Evolutionary conservation across 2,329 filamentous ascomycete species (phyloP).

Genomic region (Whalleya microplaca): DNA sequence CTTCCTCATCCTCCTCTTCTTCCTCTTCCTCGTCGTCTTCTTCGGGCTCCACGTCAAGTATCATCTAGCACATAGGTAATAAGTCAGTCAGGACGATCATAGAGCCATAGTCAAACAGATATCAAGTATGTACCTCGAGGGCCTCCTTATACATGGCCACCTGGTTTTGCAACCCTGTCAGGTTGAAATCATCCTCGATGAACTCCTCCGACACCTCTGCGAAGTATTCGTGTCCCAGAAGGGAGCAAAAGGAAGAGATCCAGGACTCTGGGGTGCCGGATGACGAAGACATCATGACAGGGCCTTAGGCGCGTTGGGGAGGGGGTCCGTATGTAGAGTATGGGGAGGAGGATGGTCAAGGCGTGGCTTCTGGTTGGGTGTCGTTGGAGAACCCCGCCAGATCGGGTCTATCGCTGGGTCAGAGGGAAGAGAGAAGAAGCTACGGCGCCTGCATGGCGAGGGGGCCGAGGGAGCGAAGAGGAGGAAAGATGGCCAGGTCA

Average conservation of each 20-base stretch:
- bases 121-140: constrained; percentile 64
- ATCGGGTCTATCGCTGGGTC: constrained; percentile 19
- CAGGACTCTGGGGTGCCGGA: constrained; percentile 79
- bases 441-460: constrained; percentile 36
- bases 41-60: constrained; percentile 95
- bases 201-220: constrained; percentile 99
- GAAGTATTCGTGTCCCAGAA: constrained; percentile 98
- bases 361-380: constrained; percentile 1
- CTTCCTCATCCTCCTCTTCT: constrained; percentile 72
- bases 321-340: background rate
- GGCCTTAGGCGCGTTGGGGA: background rate
- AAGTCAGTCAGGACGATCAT: constrained; percentile 13
- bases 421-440: constrained; percentile 13
- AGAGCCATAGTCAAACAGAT: background rate
- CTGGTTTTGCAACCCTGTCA: constrained; percentile 92
- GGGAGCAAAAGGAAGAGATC: constrained; percentile 96
- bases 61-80: constrained; percentile 74
- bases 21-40: constrained; percentile 89
- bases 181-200: constrained; percentile 99
- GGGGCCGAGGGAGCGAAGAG: background rate
- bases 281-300: constrained; percentile 59
- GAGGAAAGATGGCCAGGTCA: background rate
- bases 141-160: constrained; percentile 99
- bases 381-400: constrained; percentile 19
- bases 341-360: constrained; percentile 1